Evolutionary conservation across 345 rosid species (phyloP).

Genomic region (Limnanthes douglasii): DNA sequence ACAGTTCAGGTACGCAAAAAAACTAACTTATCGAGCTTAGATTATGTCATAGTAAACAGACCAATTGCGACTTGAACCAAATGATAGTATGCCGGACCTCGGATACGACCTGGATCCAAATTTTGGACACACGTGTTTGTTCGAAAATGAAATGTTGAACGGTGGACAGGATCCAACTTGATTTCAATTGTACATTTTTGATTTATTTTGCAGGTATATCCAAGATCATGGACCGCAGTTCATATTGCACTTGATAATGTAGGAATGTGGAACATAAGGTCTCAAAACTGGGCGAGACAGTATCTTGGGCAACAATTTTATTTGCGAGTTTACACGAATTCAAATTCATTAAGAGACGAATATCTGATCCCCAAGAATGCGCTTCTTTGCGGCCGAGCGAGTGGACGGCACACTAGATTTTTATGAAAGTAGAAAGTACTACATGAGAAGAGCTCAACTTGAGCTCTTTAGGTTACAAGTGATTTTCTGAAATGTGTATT

Average conservation of each 20-base stretch:
- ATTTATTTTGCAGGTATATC: constrained; percentile 58
- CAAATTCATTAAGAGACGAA: constrained; percentile 69
- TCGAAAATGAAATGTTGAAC: no score
- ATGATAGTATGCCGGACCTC: no score
- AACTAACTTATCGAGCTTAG: neutral
- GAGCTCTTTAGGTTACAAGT: no score
- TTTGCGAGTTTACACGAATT: constrained; percentile 56
- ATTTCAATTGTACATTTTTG: no score
- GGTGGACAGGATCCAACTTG: no score
- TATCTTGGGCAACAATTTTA: constrained; percentile 87
- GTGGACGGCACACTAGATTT: constrained; percentile 69
- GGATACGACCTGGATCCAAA: no score
- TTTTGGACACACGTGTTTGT: no score
- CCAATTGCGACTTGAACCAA: no score
- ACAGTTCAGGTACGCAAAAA: constrained; percentile 38
- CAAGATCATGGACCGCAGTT: constrained; percentile 78
- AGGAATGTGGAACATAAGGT: constrained; percentile 96
- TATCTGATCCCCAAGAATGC: constrained; percentile 76
- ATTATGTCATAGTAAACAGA: no score
- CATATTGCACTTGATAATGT: constrained; percentile 84
- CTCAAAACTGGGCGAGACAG: constrained; percentile 85
- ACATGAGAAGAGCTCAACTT: no score
- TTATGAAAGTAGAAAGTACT: no score
- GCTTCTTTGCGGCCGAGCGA: constrained; percentile 66
- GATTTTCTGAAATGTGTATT: no score